These are phyloP conservation scores for Phytophthora cajani DNA, from an alignment of 352 stramenopile species.

Conservation along the genomic window DNA sequence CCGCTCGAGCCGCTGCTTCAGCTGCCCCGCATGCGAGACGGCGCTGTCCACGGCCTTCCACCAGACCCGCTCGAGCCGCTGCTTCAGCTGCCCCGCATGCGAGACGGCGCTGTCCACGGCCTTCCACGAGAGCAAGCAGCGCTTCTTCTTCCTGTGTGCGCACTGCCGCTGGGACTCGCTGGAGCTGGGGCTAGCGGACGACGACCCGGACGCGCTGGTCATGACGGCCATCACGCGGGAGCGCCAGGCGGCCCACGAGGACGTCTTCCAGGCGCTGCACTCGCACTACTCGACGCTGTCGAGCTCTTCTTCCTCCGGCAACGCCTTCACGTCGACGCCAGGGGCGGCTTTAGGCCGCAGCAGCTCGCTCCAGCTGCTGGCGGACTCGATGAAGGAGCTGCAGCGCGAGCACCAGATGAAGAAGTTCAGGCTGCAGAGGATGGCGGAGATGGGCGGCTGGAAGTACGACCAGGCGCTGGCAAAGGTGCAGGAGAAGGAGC, in stretches of 20 bases:
- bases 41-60: conserved; percentile 78
- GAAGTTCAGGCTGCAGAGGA: conserved; percentile 69
- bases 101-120: conserved; percentile 71
- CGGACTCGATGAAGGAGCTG: conserved; percentile 78
- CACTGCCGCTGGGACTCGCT: conserved; percentile 91
- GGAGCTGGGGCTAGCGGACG: conserved; percentile 62
- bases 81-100: conserved; percentile 82
- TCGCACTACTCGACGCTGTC: conserved; percentile 53
- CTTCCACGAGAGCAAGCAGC: conserved; percentile 58
- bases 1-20: conserved; percentile 86
- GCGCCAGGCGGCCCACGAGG: conserved; percentile 73
- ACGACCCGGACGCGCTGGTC: conserved; percentile 85
- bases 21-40: conserved; percentile 68
- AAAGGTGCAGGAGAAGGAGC: conserved; percentile 60
- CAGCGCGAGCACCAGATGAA: conserved; percentile 88
- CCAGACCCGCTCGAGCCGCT: conserved; percentile 80
- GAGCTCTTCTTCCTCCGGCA: conserved; percentile 7
- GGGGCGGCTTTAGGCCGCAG: conserved; percentile 21
- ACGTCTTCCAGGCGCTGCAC: conserved; percentile 77
- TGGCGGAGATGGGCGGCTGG: conserved; percentile 78
- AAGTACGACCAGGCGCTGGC: conserved; percentile 69
- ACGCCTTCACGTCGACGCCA: conserved; percentile 17
- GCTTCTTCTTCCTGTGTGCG: conserved; percentile 83
- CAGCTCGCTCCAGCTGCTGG: conserved; percentile 56
- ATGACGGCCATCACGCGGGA: conserved; percentile 83